Conservation (phyloP, 768 basidiomycete species). For the Lentinula sp. region DNA sequence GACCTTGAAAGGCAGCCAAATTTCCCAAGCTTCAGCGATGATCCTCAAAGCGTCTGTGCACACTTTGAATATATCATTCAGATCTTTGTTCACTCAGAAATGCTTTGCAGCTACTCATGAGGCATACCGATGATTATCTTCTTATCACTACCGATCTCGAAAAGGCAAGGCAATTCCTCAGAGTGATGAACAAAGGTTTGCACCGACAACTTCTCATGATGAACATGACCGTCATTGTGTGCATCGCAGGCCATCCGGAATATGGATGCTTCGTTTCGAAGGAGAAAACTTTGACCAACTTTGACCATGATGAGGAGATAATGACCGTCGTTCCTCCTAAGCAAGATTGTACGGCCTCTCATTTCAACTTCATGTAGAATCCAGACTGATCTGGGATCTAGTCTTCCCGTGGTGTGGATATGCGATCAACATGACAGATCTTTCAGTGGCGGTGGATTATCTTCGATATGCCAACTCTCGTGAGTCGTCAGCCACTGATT, state of each 20-base stretch:
- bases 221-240: neutral
- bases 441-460: constrained; percentile 81
- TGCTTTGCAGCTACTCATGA: constrained; percentile 56
- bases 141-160: constrained; percentile 65
- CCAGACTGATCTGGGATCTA: constrained; percentile 19
- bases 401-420: constrained; percentile 95
- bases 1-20: constrained; percentile 68
- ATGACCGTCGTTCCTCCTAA: constrained; percentile 46
- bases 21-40: constrained; percentile 37
- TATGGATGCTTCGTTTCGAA: constrained; percentile 89
- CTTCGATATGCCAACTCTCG: constrained; percentile 57
- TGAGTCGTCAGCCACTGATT: constrained; percentile 22
- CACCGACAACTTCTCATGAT: constrained; percentile 13
- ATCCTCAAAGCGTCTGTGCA: constrained; percentile 54
- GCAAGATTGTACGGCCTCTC: constrained; percentile 29
- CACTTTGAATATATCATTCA: neutral
- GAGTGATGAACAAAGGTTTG: constrained; percentile 64
- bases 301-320: constrained; percentile 54
- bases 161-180: constrained; percentile 64
- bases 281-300: constrained; percentile 88
- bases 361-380: neutral
- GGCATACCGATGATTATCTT: constrained; percentile 94
- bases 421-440: constrained; percentile 63
- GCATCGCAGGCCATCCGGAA: constrained; percentile 69
- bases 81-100: neutral